Evolutionary conservation across 768 basidiomycete genomes (phyloP).

Genomic region (Tephrocybe sp.): DNA sequence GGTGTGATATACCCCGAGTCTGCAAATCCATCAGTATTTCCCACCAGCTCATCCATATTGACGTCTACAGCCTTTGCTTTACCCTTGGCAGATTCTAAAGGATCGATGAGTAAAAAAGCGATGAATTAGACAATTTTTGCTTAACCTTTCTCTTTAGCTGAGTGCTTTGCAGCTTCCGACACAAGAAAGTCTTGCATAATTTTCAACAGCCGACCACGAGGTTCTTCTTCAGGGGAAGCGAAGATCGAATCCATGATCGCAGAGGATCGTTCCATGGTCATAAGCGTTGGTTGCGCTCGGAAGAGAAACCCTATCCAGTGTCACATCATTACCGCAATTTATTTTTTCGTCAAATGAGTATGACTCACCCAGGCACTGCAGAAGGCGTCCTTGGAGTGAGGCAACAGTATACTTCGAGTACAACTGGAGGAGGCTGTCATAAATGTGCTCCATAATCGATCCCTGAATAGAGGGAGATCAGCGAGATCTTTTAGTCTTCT

Average conservation of each 20-base stretch:
- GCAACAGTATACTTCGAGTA: slow-evolving; percentile 65
- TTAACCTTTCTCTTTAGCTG: slow-evolving; percentile 67
- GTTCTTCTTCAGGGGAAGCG: slow-evolving; percentile 67
- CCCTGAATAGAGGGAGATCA: slow-evolving; percentile 35
- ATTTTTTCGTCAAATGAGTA: background rate
- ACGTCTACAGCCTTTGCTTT: slow-evolving; percentile 51
- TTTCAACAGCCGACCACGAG: slow-evolving; percentile 70
- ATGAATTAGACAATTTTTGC: background rate
- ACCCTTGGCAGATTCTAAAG: slow-evolving; percentile 42
- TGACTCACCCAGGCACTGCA: slow-evolving; percentile 81
- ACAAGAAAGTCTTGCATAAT: slow-evolving; percentile 92
- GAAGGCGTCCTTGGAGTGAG: slow-evolving; percentile 64
- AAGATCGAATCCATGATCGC: slow-evolving; percentile 91
- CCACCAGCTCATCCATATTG: slow-evolving; percentile 92
- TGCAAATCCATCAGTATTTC: slow-evolving; percentile 93
- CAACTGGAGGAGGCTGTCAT: slow-evolving; percentile 65
- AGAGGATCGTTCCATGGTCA: slow-evolving; percentile 79
- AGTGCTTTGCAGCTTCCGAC: slow-evolving; percentile 79
- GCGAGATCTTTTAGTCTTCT: background rate
- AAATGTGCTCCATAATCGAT: slow-evolving; percentile 83
- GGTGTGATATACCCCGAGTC: slow-evolving; percentile 80
- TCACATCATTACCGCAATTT: background rate
- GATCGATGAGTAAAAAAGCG: slow-evolving; percentile 4
- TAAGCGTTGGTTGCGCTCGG: slow-evolving; percentile 87
- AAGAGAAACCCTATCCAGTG: slow-evolving; percentile 75